Evolutionary conservation across 768 basidiomycete genomes (phyloP).

Genomic region (Lactarius psammicola): DNA sequence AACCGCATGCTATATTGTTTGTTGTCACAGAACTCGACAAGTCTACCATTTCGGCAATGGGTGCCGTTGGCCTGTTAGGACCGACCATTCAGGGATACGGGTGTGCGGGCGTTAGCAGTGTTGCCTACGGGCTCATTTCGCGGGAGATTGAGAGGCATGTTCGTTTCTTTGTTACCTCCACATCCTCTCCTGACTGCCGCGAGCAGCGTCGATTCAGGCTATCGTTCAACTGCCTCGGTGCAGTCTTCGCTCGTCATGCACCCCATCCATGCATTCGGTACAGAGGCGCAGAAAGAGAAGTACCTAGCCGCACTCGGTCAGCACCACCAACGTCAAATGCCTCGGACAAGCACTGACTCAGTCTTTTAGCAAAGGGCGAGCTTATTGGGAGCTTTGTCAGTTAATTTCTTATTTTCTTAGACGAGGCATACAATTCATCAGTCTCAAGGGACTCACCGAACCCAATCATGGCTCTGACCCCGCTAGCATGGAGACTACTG

Average conservation of each 20-base stretch:
- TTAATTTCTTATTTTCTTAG: slow-evolving; percentile 26
- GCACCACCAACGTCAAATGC: slow-evolving; percentile 19
- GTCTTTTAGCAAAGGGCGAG: slow-evolving; percentile 68
- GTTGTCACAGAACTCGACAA: slow-evolving; percentile 64
- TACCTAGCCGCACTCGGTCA: slow-evolving; percentile 82
- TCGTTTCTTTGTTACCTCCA: neutral
- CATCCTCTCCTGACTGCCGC: slow-evolving; percentile 7
- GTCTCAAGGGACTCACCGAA: slow-evolving; percentile 81
- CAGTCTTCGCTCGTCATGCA: slow-evolving; percentile 98
- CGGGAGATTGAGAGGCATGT: slow-evolving; percentile 86
- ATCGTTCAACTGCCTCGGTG: slow-evolving; percentile 91
- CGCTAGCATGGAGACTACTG: slow-evolving; percentile 94
- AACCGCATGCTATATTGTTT: neutral
- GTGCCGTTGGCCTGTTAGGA: slow-evolving; percentile 83
- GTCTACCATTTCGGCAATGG: slow-evolving; percentile 85
- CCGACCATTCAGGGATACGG: slow-evolving; percentile 93
- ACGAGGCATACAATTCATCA: slow-evolving; percentile 4
- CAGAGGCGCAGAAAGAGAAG: slow-evolving; percentile 85
- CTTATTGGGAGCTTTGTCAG: slow-evolving; percentile 89
- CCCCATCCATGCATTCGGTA: slow-evolving; percentile 85
- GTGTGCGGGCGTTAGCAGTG: slow-evolving; percentile 87
- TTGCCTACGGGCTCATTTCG: slow-evolving; percentile 92
- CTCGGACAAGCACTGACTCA: neutral
- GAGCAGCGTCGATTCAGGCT: slow-evolving; percentile 88
- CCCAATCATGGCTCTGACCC: slow-evolving; percentile 98